Conservation (phyloP, 2,329 filamentous ascomycete genomes). For the Epichloe gansuensis region DNA sequence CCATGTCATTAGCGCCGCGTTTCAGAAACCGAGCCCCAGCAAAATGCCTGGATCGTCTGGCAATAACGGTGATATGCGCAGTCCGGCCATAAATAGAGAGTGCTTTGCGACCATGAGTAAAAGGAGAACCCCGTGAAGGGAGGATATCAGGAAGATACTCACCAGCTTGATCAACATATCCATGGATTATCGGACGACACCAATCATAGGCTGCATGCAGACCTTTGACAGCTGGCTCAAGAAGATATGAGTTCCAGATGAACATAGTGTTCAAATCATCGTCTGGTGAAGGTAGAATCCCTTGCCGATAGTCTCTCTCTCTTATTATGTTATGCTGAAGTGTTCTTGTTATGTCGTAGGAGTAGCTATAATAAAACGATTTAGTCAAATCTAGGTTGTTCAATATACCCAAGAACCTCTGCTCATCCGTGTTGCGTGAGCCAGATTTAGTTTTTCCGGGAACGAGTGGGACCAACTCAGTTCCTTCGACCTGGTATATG, state of each 20-base stretch:
- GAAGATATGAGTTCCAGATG: constrained; percentile 88
- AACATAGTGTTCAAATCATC: constrained; percentile 88
- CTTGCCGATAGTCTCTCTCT: constrained; percentile 59
- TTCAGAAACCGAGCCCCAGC: constrained; percentile 91
- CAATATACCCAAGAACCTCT: constrained; percentile 76
- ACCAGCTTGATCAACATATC: constrained; percentile 83
- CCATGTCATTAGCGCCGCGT: constrained; percentile 79
- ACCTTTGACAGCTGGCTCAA: constrained; percentile 58
- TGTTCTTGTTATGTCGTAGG: constrained; percentile 88
- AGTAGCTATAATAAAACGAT: constrained; percentile 97
- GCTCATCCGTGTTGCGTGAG: constrained; percentile 70
- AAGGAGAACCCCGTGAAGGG: neutral
- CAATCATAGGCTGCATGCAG: constrained; percentile 83
- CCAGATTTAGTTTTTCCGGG: constrained; percentile 68
- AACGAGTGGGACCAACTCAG: constrained; percentile 79
- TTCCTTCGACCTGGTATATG: constrained; percentile 88
- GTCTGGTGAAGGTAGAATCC: constrained; percentile 43
- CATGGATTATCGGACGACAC: constrained; percentile 92
- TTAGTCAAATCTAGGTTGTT: constrained; percentile 82
- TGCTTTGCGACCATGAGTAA: constrained; percentile 24
- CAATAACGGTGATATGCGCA: constrained; percentile 88
- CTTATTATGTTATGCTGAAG: constrained; percentile 83
- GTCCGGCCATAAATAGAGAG: constrained; percentile 77
- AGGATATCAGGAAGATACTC: constrained; percentile 4
- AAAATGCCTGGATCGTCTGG: constrained; percentile 81